Base-by-base conservation (phyloP, 352 stramenopile species). In the Pythium dissimile region DNA sequence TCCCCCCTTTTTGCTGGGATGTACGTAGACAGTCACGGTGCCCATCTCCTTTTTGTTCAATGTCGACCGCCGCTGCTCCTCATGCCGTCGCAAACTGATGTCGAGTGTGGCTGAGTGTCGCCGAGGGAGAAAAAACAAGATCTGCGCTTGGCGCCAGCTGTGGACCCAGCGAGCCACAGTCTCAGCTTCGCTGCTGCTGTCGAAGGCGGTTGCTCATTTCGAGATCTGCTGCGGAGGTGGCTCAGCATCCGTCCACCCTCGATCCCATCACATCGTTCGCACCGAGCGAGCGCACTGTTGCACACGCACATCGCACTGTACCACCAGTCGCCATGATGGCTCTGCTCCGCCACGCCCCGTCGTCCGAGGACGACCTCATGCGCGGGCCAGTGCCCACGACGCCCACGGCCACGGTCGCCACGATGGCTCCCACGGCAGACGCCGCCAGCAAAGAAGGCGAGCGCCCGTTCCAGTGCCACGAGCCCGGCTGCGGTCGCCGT, bases 401-500 rank as follows among this genome's bases (percentile, higher is more conserved):
- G 30, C 51, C 51, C 11, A 59, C 51, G 11, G 51, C 51, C 28
- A 59, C 34, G 15, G 51, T 53, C 16, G 53, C 41, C 10, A 53
- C 34, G 18, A 23, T 54, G n/a, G 26, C 43, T 11, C 31, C 35
- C 15, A 42, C 43, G 23, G 26, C 34, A 3, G 43, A 54, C 3
- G 44, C 44, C 24, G 46, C 39, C 3, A 47, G 32, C 16, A 46
- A 47, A 35, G 45, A 54, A 23, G 39, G 11, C n/a, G 48, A 83
- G 23, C 73, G 72, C 16, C 72, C 76, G 30, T 86, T 84, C 42
- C 32, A 55, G 32, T 86, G 76, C 48, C 69, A 66, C 18, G 70
- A 80, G 39, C 69, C 69, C n/a, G 64, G 61, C n/a, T 86, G 73
- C 48, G 60, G 53, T 13, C 68, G 73, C 15, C 72, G 73, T 16